phyloP scores from a whole-genome alignment of 2,329 filamentous ascomycete genomes.

The Fusarium metavorans region DNA sequence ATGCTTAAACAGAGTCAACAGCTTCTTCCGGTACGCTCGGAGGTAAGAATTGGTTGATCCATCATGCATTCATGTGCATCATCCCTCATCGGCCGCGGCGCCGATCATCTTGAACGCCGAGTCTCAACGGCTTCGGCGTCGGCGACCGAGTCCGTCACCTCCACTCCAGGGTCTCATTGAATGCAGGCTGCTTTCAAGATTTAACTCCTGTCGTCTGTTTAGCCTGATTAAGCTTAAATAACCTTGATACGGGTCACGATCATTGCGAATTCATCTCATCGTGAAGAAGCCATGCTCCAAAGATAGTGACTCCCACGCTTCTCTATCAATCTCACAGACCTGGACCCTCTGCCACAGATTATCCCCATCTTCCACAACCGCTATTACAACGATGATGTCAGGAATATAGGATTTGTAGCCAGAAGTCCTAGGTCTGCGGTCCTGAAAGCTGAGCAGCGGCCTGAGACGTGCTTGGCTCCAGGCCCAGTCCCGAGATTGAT shows the following conservation, averaged over 20 bases:
- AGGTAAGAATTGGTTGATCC: neutral
- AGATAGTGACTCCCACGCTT: too few species aligned
- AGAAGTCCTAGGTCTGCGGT: too few species aligned
- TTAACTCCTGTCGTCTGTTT: neutral
- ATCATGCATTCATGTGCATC: constrained; percentile 14
- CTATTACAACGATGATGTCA: too few species aligned
- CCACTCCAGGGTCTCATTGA: neutral
- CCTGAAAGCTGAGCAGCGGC: too few species aligned
- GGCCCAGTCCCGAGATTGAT: too few species aligned
- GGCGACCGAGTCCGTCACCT: constrained; percentile 29
- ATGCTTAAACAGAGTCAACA: neutral
- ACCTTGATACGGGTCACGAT: neutral
- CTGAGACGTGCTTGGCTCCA: too few species aligned
- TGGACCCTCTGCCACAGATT: too few species aligned
- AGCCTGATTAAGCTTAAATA: constrained; percentile 1
- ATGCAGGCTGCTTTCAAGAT: neutral
- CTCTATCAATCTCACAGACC: too few species aligned
- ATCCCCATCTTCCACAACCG: too few species aligned
- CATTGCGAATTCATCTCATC: too few species aligned
- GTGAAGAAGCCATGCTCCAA: too few species aligned
- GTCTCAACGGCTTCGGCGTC: constrained; percentile 15
- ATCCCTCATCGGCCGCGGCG: constrained; percentile 13
- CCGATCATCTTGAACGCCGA: constrained; percentile 23
- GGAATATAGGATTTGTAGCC: too few species aligned
- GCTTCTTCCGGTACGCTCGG: neutral